phyloP scores from a whole-genome alignment of 208 protist genomes.

The Crithidia expoeki region DNA sequence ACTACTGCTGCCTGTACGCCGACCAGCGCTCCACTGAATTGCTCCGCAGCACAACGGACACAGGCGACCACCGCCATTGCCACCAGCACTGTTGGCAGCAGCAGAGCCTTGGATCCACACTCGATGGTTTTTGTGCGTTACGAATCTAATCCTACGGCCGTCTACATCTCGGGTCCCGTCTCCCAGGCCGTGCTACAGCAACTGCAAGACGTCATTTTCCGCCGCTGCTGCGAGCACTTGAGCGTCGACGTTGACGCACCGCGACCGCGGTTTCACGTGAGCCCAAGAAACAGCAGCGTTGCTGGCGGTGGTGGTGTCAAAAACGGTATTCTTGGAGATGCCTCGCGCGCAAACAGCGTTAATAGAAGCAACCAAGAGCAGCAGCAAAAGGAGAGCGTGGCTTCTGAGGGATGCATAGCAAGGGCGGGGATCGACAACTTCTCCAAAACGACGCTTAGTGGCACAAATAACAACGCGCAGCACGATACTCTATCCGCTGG shows the following conservation, averaged over 20 bases:
- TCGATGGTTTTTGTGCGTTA: slow-evolving; percentile 60
- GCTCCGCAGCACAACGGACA: too few species aligned
- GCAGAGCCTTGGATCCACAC: slow-evolving; percentile 5
- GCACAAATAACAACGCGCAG: too few species aligned
- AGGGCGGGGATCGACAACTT: too few species aligned
- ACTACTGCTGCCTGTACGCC: too few species aligned
- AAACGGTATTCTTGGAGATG: not conserved
- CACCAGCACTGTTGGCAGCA: slow-evolving; percentile 17
- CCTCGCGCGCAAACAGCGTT: not conserved
- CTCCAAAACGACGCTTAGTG: too few species aligned
- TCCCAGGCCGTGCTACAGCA: slow-evolving; percentile 41
- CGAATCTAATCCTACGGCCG: slow-evolving; percentile 56
- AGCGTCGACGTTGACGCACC: slow-evolving; percentile 28
- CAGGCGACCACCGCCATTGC: not conserved
- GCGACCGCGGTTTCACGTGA: slow-evolving; percentile 23
- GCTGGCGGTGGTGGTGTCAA: not conserved
- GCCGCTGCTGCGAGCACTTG: slow-evolving; percentile 37
- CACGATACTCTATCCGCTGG: not conserved
- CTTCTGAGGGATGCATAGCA: too few species aligned
- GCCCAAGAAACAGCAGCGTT: not conserved
- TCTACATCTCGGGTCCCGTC: slow-evolving; percentile 52
- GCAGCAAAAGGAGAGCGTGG: too few species aligned
- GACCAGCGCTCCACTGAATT: too few species aligned
- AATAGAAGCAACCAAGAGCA: too few species aligned
- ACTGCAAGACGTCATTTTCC: slow-evolving; percentile 58